Conservation (phyloP, 129 eudicot genomes). For the Sambucus nigra region DNA sequence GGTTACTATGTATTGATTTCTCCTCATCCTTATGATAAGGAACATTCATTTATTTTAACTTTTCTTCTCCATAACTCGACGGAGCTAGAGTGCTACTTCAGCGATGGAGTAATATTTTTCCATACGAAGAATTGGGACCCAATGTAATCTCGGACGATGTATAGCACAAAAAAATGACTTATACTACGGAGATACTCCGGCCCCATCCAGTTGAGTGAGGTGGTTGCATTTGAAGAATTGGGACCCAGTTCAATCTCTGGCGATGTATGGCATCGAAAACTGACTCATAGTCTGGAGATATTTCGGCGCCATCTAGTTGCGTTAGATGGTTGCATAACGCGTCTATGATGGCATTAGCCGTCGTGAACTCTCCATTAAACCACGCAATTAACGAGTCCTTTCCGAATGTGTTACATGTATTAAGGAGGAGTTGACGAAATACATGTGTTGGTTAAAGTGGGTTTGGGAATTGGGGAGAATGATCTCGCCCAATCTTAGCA, state of each 20-base stretch:
- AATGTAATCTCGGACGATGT: conserved; percentile 68
- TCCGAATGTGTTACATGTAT: no score
- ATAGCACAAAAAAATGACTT: conserved; percentile 70
- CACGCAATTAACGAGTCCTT: conserved; percentile 83
- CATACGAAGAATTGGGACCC: conserved; percentile 97
- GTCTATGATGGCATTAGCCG: conserved; percentile 97
- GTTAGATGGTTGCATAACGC: conserved; percentile 68
- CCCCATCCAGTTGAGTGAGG: no score
- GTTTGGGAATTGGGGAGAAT: no score
- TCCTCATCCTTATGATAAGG: no score
- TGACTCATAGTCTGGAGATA: conserved; percentile 44
- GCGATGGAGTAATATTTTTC: conserved; percentile 82
- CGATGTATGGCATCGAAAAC: conserved; percentile 77
- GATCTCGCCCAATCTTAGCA: no score
- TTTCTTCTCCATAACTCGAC: conserved; percentile 36
- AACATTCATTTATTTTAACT: no score
- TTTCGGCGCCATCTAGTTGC: conserved; percentile 37
- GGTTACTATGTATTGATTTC: no score
- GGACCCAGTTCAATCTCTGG: conserved; percentile 85
- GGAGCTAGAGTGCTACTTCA: conserved; percentile 62
- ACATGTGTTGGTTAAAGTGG: no score
- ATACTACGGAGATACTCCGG: conserved; percentile 44
- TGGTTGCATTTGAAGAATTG: conserved; percentile 95
- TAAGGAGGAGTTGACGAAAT: no score
- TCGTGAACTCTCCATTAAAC: conserved; percentile 93